Conservation (phyloP, 225 moss, liverwort and hornwort genomes). For the Ulota crispa region DNA sequence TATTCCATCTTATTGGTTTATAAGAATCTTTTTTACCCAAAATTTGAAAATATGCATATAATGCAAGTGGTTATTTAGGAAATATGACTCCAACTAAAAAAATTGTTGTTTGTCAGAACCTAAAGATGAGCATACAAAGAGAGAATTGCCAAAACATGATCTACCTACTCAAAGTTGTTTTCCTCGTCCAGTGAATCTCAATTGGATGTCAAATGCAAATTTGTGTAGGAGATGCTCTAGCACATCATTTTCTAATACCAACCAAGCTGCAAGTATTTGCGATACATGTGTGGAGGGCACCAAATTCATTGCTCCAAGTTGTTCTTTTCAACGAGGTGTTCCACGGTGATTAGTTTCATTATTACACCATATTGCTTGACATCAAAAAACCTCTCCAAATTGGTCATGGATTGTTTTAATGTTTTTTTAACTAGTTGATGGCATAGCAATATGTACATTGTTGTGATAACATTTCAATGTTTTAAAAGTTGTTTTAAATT, state of each 20-base stretch:
- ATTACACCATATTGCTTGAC: not conserved
- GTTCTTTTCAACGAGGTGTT: slow-evolving; percentile 32
- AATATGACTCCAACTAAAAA: slow-evolving; percentile 25
- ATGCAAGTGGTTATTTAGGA: slow-evolving; percentile 24
- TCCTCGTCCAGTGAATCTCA: slow-evolving; percentile 21
- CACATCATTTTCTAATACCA: slow-evolving; percentile 9
- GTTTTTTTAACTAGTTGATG: not conserved
- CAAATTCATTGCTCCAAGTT: slow-evolving; percentile 17
- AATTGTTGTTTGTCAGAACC: slow-evolving; percentile 18
- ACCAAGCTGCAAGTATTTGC: slow-evolving; percentile 29
- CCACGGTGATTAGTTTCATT: slow-evolving; percentile 34
- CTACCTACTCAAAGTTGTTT: slow-evolving; percentile 19
- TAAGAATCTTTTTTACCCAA: not conserved
- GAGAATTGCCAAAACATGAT: slow-evolving; percentile 4
- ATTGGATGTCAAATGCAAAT: slow-evolving; percentile 22
- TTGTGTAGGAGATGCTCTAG: slow-evolving; percentile 19
- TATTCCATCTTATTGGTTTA: not conserved
- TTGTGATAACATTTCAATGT: not conserved
- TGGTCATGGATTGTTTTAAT: not conserved
- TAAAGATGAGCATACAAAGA: slow-evolving; percentile 15
- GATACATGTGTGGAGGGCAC: slow-evolving; percentile 16
- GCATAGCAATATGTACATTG: not conserved
- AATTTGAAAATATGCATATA: not conserved
- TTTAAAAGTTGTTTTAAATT: not conserved
- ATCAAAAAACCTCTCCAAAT: not conserved